Percentiles rank a stretch among this genome's conserved stretches.
phyloP scores from a whole-genome alignment of 2,329 filamentous ascomycete genomes.

The Meredithiella fracta region DNA sequence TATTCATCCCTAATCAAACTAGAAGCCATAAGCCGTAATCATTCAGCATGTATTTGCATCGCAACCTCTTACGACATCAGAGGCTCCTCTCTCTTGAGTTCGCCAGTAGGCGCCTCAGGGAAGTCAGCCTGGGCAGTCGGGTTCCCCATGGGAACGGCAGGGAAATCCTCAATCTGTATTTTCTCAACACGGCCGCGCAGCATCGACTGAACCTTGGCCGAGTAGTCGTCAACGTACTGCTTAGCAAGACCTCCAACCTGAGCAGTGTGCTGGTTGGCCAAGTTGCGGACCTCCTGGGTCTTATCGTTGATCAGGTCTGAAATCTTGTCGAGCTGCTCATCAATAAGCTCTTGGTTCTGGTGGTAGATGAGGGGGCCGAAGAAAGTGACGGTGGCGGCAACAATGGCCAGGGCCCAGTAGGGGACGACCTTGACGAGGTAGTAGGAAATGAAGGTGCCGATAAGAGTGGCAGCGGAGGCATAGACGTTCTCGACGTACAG shows the following conservation, averaged over 20 bases:
- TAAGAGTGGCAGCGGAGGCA: constrained; percentile 39
- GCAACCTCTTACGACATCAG: constrained; percentile 5
- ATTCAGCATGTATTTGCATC: too few relatives aligned
- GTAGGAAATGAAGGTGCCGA: constrained; percentile 48
- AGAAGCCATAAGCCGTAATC: too few relatives aligned
- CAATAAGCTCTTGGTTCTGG: constrained; percentile 53
- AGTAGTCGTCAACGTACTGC: constrained; percentile 52
- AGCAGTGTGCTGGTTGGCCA: constrained; percentile 47
- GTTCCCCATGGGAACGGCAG: constrained; percentile 24
- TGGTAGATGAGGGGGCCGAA: constrained; percentile 47
- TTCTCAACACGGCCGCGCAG: constrained; percentile 34
- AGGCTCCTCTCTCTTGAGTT: constrained; percentile 17
- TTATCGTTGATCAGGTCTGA: constrained; percentile 43
- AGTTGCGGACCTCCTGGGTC: constrained; percentile 43
- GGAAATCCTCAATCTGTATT: constrained; percentile 25
- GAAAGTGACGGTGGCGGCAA: constrained; percentile 43
- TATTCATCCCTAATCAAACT: too few relatives aligned
- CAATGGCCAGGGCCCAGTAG: constrained; percentile 50
- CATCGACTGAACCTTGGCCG: constrained; percentile 49
- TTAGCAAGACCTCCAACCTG: constrained; percentile 47
- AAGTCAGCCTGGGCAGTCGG: constrained; percentile 22
- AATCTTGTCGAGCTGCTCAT: constrained; percentile 41
- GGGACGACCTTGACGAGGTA: constrained; percentile 53
- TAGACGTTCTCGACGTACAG: constrained; percentile 51
- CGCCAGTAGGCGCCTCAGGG: constrained; percentile 24